Conservation (phyloP, 1,284 basidiomycete species). For the Malassezia dermatis region DNA sequence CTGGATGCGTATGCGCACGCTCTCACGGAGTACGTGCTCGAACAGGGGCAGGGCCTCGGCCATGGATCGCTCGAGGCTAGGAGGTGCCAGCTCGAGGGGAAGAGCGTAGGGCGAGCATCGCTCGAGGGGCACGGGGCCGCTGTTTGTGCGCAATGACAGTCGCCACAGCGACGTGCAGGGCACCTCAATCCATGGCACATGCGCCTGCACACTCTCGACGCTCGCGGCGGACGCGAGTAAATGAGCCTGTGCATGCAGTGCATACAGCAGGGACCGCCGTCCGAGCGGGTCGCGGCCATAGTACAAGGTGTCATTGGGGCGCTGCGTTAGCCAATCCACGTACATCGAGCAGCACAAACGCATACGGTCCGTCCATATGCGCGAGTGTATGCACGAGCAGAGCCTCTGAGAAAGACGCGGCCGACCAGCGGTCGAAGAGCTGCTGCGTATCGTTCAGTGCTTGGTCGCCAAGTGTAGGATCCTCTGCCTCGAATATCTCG, state of each 20-base stretch:
- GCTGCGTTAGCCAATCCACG: slow-evolving; percentile 9
- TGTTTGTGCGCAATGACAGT: slow-evolving; percentile 50
- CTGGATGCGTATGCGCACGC: slow-evolving; percentile 50
- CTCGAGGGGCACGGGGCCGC: neutral
- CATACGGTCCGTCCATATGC: slow-evolving; percentile 36
- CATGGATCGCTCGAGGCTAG: neutral
- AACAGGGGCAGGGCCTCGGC: slow-evolving; percentile 41
- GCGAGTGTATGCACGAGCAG: slow-evolving; percentile 18
- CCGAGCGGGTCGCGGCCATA: slow-evolving; percentile 84
- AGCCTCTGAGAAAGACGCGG: neutral
- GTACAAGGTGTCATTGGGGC: slow-evolving; percentile 52
- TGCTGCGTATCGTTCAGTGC: slow-evolving; percentile 27
- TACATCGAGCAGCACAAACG: slow-evolving; percentile 34
- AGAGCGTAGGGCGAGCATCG: neutral
- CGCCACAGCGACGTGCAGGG: slow-evolving; percentile 56
- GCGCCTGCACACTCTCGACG: slow-evolving; percentile 48
- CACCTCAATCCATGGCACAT: slow-evolving; percentile 57
- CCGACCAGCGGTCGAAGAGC: slow-evolving; percentile 16
- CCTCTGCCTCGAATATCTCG: slow-evolving; percentile 30
- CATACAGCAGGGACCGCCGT: slow-evolving; percentile 61
- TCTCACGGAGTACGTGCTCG: slow-evolving; percentile 44
- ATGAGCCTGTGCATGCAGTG: slow-evolving; percentile 49
- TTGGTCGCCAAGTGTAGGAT: slow-evolving; percentile 10
- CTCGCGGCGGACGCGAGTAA: slow-evolving; percentile 62
- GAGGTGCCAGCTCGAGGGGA: neutral